Evolutionary conservation across 768 basidiomycete genomes (phyloP), one percentile per base, ranked within the genome.

Genomic region (Suillus paluster): DNA sequence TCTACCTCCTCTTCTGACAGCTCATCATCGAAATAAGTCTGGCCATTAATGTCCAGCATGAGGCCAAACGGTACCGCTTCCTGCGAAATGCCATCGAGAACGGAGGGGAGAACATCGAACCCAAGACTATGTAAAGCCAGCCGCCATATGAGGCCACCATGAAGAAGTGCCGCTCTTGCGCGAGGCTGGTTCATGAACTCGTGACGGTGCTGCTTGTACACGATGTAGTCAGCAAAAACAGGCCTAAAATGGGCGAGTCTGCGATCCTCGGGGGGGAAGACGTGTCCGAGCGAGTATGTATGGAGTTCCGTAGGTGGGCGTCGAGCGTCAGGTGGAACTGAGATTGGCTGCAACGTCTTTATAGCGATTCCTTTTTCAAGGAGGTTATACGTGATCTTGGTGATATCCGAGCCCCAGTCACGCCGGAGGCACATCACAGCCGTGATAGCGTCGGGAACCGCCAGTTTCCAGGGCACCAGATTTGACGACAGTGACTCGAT

Each of bases 341-440:
- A 50, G 1, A 48, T 46, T 48, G 21, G 15, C 10, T 30, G 21
- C 12, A 58, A 30, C 7, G 48, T 58, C 17, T 42, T 34, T 19
- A 58, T 55, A 9, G 57, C 11, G 14, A 49, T 58, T 19, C 50
- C 49, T 23, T 17, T 44, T 25, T 49, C 15, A 17, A 58, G 17
- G 30, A 58, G 49, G 15, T 55, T 33, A 9, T 1, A 3, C 1
- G 58, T 14, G 4, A 58, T 58, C 9, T 10, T 15, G 1, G 5
- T 55, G 5, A 58, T 44, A 30, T 44, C 1, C n/a, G 50, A 33
- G 3, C 58, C 49, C 58, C 58, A 58, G 33, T 39, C 39, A 17
- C 4, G 21, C 23, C 27, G 49, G 45, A 58, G 58, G 45, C 58
- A 59, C 58, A 59, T 59, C 33, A 50, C 50, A 14, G 58, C 45